Evolutionary conservation across 2,329 filamentous ascomycete species (phyloP).

Genomic region (Lojkania enalia): DNA sequence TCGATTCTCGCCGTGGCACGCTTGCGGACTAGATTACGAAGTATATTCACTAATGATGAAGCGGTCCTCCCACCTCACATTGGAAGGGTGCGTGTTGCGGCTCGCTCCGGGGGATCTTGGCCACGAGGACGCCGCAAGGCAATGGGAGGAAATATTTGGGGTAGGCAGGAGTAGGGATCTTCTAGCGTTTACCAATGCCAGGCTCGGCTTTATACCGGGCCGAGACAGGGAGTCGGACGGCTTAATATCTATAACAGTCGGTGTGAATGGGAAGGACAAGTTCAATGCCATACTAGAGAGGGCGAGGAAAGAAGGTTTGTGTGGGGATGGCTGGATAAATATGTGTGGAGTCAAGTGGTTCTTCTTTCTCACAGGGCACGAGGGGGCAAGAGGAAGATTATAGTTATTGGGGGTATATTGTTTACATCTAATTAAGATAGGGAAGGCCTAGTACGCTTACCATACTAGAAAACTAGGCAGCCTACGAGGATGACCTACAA

Average conservation of each 20-base stretch:
- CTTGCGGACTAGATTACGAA: slow-evolving; percentile 44
- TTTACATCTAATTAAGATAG: too few relatives aligned
- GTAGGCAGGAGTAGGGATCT: slow-evolving; percentile 47
- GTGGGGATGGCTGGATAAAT: slow-evolving; percentile 36
- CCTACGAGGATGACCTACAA: too few relatives aligned
- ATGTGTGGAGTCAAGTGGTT: slow-evolving; percentile 42
- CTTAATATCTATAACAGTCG: slow-evolving; percentile 45
- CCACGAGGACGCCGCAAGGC: slow-evolving; percentile 41
- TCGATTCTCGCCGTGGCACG: slow-evolving; percentile 51
- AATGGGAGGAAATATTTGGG: slow-evolving; percentile 49
- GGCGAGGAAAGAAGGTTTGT: slow-evolving; percentile 36
- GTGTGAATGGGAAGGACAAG: slow-evolving; percentile 39
- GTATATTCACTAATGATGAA: slow-evolving; percentile 45
- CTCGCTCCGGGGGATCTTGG: slow-evolving; percentile 44
- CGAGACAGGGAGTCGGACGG: slow-evolving; percentile 40
- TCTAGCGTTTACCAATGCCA: slow-evolving; percentile 42
- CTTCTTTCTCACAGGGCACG: slow-evolving; percentile 1
- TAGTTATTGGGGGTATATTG: background rate
- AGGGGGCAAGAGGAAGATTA: background rate
- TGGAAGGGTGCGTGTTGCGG: slow-evolving; percentile 42
- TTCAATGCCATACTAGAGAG: slow-evolving; percentile 39
- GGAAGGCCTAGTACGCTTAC: too few relatives aligned
- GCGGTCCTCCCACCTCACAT: slow-evolving; percentile 38
- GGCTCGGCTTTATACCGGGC: slow-evolving; percentile 43
- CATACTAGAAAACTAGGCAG: too few relatives aligned